phyloP scores from a whole-genome alignment of 768 basidiomycete genomes.

The Porphyrellus cyaneotinctus region DNA sequence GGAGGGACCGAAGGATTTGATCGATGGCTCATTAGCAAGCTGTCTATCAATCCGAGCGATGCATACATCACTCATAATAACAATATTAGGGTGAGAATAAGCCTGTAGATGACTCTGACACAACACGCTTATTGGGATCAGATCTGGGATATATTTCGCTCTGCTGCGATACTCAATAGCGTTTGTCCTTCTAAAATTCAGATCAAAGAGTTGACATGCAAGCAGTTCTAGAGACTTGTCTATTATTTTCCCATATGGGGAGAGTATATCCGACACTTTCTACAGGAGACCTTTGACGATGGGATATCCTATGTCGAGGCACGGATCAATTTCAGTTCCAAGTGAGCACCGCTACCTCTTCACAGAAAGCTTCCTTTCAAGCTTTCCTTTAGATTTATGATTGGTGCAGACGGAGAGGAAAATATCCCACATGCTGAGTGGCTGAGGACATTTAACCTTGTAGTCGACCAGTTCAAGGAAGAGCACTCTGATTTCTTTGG shows the following conservation, averaged over 20 bases:
- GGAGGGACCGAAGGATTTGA: conserved; percentile 69
- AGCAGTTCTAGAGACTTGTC: conserved; percentile 33
- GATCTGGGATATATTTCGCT: conserved; percentile 76
- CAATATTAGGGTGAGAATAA: conserved; percentile 48
- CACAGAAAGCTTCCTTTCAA: background rate
- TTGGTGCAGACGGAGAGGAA: conserved; percentile 51
- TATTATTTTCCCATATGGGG: conserved; percentile 54
- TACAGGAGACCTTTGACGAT: conserved; percentile 60
- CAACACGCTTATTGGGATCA: conserved; percentile 23
- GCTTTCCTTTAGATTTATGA: conserved; percentile 45
- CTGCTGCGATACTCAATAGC: conserved; percentile 45
- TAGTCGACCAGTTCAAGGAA: conserved; percentile 52
- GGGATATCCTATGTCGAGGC: conserved; percentile 70
- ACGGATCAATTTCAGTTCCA: conserved; percentile 58
- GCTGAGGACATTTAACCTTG: conserved; percentile 49
- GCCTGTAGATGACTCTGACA: background rate
- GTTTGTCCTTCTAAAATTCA: conserved; percentile 32
- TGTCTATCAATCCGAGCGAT: conserved; percentile 67
- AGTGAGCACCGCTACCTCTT: conserved; percentile 35
- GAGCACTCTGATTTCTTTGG: conserved; percentile 61
- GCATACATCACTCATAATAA: conserved; percentile 74
- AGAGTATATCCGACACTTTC: conserved; percentile 59
- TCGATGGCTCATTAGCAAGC: conserved; percentile 52
- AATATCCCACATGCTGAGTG: conserved; percentile 58
- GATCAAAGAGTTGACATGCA: background rate